These are phyloP conservation scores for Eucalyptus tenuipes DNA, from an alignment of 345 rosid species.

Conservation along the genomic window DNA sequence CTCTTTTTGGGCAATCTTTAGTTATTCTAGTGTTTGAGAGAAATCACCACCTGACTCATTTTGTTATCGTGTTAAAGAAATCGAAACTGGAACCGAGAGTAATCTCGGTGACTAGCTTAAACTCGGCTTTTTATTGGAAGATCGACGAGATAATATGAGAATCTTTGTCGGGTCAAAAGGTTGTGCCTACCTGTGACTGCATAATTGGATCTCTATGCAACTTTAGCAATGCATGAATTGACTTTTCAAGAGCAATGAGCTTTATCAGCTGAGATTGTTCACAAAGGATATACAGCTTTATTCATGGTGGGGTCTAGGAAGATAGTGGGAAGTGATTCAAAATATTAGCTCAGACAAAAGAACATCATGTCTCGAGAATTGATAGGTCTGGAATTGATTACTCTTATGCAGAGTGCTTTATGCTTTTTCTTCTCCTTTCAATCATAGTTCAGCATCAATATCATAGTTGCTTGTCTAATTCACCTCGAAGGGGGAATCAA, in stretches of 20 bases:
- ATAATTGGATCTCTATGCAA: not conserved
- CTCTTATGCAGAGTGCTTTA: not conserved
- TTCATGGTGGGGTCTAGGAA: not conserved
- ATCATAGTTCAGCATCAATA: not conserved
- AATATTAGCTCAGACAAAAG: not conserved
- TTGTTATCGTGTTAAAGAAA: not conserved
- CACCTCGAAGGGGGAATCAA: not conserved
- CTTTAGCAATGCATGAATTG: not conserved
- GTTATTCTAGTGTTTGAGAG: not conserved
- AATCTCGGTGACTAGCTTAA: not conserved
- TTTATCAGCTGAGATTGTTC: not conserved
- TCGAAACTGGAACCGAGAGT: not conserved
- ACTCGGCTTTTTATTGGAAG: not conserved
- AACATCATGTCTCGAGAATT: not conserved
- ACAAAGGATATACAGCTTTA: not conserved
- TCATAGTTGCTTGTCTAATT: not conserved
- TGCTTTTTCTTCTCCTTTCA: not conserved
- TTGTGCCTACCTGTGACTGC: not conserved
- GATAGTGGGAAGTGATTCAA: not conserved
- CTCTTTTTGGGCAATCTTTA: not conserved
- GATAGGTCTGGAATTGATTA: not conserved
- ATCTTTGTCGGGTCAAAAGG: not conserved
- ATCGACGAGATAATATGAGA: not conserved
- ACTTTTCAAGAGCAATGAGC: not conserved
- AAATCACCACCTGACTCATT: not conserved